Evolutionary conservation across 768 basidiomycete genomes (phyloP).

Genomic region (Tremella fuciformis): DNA sequence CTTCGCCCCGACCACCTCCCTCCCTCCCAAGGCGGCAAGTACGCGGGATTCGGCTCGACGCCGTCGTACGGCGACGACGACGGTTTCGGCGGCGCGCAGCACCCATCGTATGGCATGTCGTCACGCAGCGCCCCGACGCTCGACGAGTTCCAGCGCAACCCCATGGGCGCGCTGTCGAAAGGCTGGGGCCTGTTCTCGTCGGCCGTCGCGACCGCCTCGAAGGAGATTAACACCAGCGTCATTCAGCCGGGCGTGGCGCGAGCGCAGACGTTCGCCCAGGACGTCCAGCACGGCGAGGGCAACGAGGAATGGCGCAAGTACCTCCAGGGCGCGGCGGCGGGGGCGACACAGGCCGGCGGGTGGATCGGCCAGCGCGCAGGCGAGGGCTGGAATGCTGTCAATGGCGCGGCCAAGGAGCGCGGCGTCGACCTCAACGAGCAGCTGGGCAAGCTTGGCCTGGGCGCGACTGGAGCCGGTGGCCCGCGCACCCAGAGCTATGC

Average conservation of each 20-base stretch:
- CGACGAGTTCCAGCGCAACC: constrained; percentile 79
- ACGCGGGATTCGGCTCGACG: constrained; percentile 86
- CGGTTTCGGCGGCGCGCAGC: constrained; percentile 54
- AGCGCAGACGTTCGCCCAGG: constrained; percentile 53
- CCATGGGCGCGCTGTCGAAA: constrained; percentile 78
- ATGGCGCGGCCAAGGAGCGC: constrained; percentile 58
- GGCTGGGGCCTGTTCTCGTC: constrained; percentile 95
- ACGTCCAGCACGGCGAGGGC: constrained; percentile 16
- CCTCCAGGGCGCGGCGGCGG: constrained; percentile 13
- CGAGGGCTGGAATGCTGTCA: constrained; percentile 45
- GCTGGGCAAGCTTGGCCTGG: constrained; percentile 65
- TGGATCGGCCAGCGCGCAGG: constrained; percentile 42
- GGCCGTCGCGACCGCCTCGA: constrained; percentile 66
- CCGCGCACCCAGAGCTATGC: constrained; percentile 34
- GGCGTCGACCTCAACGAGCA: constrained; percentile 79
- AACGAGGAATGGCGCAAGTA: constrained; percentile 35
- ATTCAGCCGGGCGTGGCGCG: constrained; percentile 84
- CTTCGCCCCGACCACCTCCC: constrained; percentile 72
- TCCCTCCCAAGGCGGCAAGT: constrained; percentile 86
- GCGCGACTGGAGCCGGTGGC: constrained; percentile 28
- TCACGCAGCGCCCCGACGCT: constrained; percentile 76
- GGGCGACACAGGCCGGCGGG: constrained; percentile 29
- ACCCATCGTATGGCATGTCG: constrained; percentile 67
- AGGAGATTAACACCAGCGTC: constrained; percentile 76
- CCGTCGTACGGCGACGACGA: constrained; percentile 55